phyloP scores from a whole-genome alignment of 2,329 filamentous ascomycete genomes.

The Fusarium pseudonygamai region DNA sequence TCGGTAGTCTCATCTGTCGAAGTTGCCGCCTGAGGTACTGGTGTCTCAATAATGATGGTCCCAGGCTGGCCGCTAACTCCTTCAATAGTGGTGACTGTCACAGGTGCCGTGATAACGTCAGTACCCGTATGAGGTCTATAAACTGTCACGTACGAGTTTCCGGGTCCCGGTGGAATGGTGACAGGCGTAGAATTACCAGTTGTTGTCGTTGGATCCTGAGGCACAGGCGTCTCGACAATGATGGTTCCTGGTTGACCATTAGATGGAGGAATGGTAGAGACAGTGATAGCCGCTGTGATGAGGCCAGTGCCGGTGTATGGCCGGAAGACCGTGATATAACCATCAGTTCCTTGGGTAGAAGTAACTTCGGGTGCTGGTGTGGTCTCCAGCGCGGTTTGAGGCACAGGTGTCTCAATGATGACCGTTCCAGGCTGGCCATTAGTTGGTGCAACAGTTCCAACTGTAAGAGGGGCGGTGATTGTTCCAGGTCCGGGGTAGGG shows the following conservation, averaged over 20 bases:
- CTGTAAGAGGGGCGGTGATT: conserved; percentile 21
- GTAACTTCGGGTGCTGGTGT: not conserved
- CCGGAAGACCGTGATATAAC: conserved; percentile 19
- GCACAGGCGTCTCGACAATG: conserved; percentile 19
- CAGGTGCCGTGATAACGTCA: conserved; percentile 12
- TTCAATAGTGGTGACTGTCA: conserved; percentile 21
- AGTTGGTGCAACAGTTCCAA: conserved; percentile 17
- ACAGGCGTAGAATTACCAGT: not conserved
- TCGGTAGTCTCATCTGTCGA: not conserved
- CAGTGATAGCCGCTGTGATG: conserved; percentile 7
- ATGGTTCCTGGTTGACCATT: conserved; percentile 20
- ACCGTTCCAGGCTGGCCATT: conserved; percentile 18
- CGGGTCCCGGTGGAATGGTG: conserved; percentile 16
- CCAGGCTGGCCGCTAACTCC: conserved; percentile 13
- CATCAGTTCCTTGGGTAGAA: conserved; percentile 14
- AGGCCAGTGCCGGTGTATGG: conserved; percentile 15
- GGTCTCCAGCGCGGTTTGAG: not conserved
- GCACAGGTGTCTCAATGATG: conserved; percentile 27
- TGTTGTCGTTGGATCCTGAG: not conserved
- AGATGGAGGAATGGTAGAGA: conserved; percentile 18
- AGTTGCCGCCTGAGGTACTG: not conserved
- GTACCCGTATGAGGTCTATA: conserved; percentile 25
- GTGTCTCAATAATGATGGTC: conserved; percentile 23
- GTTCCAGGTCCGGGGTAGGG: conserved; percentile 24
- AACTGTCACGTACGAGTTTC: conserved; percentile 22